Percentiles rank a stretch among this genome's conserved stretches.
Conservation (phyloP, 78 protist genomes). For the Dictyostelium intermedium region DNA sequence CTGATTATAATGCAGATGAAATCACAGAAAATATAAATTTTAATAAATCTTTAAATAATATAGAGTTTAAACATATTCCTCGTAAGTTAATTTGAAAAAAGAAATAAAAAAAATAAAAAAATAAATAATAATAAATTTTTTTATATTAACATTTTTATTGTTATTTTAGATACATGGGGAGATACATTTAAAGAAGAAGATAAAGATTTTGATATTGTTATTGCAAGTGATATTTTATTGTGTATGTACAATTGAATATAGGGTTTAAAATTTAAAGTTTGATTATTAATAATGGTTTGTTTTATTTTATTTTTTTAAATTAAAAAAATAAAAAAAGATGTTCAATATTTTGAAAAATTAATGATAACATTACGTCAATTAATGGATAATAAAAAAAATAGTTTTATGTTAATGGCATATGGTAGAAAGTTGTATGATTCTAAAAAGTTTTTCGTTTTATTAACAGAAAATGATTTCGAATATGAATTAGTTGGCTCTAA, state of each 20-base stretch:
- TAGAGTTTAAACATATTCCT: slow-evolving; percentile 36
- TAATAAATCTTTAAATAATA: slow-evolving; percentile 22
- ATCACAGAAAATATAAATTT: slow-evolving; percentile 15
- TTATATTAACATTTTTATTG: background rate
- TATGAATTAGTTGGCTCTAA: slow-evolving; percentile 16
- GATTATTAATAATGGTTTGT: background rate
- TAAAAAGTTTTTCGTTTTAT: slow-evolving; percentile 36
- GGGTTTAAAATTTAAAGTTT: background rate
- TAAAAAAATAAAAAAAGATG: no score
- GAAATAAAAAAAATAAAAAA: no score
- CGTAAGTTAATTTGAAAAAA: background rate
- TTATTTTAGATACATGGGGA: slow-evolving; percentile 54
- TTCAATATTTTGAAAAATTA: slow-evolving; percentile 37
- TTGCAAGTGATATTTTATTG: slow-evolving; percentile 66
- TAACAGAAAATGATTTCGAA: slow-evolving; percentile 44
- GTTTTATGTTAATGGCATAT: slow-evolving; percentile 53
- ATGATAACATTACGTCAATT: slow-evolving; percentile 31
- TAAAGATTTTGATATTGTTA: slow-evolving; percentile 48
- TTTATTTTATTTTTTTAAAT: background rate
- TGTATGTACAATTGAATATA: background rate
- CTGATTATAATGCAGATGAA: slow-evolving; percentile 23
- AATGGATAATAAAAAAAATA: slow-evolving; percentile 33
- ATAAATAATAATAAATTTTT: background rate
- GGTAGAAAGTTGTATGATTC: slow-evolving; percentile 29
- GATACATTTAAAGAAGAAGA: slow-evolving; percentile 4